Base-by-base conservation (phyloP, 1,284 basidiomycete genomes). In the Malassezia brasiliensis region DNA sequence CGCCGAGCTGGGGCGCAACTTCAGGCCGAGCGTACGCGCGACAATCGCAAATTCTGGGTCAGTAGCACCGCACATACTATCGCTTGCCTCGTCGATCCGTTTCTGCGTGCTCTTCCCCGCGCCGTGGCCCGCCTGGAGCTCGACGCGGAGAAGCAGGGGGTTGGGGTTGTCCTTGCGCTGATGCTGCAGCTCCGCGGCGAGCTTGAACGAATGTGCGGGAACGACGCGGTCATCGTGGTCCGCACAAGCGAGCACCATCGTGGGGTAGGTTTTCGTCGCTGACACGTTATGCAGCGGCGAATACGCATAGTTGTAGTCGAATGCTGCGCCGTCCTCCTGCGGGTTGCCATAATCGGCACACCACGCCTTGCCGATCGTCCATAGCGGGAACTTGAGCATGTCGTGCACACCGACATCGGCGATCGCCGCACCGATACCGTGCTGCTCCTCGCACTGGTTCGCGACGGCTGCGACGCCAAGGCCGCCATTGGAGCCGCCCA, bases 341-440 rank as follows among this genome's bases (percentile, higher is more conserved):
- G 87, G 85, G 68, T 87, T 78, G n/a, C 87, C 87, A 64, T 85
- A 89, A 74, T 89, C 88, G 19, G 83, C 81, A 2, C 79, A 81
- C 88, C 88, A 90, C 1, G 85, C 84, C 55, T 81, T 80, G 40
- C 86, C 85, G 81, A 71, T 71, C 12, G 69, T 73, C 63, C 64
- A 73, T 9, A 61, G 58, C 32, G 63, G 59, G 62, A 74, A 72
- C 53, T 66, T 65, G 59, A 90, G 80, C 64, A 89, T 79, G 75
- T 90, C 88, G 60, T 85, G 78, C 1, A 90, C 87, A 15, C 72
- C 72, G 0, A 74, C 71, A 34, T 72, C 72, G 4, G 68, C 72
- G 11, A 74, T 61, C 11, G 68, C 66, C 0, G 67, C 72, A 3
- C 72, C 86, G n/a, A 85, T 84, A 22, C 87, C 87, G 64, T 87